Base-by-base conservation (phyloP, 2,329 filamentous ascomycete genomes). In the Orbilia quercus region DNA sequence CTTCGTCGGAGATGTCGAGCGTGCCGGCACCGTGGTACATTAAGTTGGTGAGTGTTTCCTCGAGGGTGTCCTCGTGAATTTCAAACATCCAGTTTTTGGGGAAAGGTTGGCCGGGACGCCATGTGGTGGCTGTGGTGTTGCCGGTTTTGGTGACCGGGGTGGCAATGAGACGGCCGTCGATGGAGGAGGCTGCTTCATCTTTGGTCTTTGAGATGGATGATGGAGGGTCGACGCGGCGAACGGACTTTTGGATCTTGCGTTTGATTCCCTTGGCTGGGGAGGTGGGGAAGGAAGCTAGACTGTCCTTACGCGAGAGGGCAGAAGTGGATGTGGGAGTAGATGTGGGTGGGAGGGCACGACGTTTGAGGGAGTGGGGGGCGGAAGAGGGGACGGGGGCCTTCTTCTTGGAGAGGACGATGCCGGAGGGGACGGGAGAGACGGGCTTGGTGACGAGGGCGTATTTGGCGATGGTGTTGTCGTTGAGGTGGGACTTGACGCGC, bases 1-100 rank as follows among this genome's bases (percentile, higher is more conserved):
- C 93, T 77, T 96, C 93, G 20, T 91, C 93, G 76, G 88, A 92
- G 78, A 98, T 92, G 79, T 98, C 94, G 2, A 98, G 85, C 0
- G 90, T 88, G 75, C 90, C 89, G 6, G 94, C 94, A 64, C 90
- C 90, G 82, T 97, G 94, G 81, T 97, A 91, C 82, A 98, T 91
- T 40, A 96, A 83, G 78, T 96, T 97, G 77, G 92, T 91, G 81
- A 95, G 91, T 79, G 96, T 90, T 79, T 97, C 91, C 79, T 96
- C 91, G 6, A 90, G 87, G 0, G 91, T 92, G 80, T 99, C 94
- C 79, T 96, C 91, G 79, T 97, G 89, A 78, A 99, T 98, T 70
- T 94, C 90, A 79, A 99, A 98, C 83, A 90, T 90, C 93, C 92
- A 97, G 67, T 36, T 55, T 22, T 74, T 67, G 20, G 69, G 69